A percentile compares a stretch with the other conserved stretches of the same genome.
Evolutionary conservation across 805 yeast species (phyloP).

Genomic region (Saccharomycopsis schoenii): DNA sequence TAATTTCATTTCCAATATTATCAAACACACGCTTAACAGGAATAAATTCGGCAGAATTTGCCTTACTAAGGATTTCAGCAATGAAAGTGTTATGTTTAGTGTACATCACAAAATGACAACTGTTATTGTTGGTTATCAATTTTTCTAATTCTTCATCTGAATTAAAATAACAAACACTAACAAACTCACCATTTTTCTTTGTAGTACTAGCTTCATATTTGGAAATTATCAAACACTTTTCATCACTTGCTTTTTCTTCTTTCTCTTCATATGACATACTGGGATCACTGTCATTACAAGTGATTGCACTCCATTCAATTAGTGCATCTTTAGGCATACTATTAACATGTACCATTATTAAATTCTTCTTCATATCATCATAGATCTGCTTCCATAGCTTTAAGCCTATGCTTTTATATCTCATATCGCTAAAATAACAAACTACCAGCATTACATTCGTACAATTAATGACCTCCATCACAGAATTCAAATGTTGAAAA

Average conservation of each 20-base stretch:
- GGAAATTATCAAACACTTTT: neutral
- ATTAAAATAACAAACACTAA: slow-evolving; percentile 4
- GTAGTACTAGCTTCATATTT: slow-evolving; percentile 2
- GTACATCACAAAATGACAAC: slow-evolving; percentile 9
- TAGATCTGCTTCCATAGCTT: slow-evolving; percentile 1
- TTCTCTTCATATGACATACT: slow-evolving; percentile 22
- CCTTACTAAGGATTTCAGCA: neutral
- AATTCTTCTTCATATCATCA: slow-evolving; percentile 17
- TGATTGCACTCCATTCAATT: slow-evolving; percentile 69
- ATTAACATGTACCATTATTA: slow-evolving; percentile 46
- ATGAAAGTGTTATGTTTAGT: neutral
- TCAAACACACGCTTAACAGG: slow-evolving; percentile 13
- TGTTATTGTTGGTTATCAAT: neutral
- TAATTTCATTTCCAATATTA: slow-evolving; percentile 9
- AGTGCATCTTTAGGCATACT: slow-evolving; percentile 53
- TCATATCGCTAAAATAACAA: slow-evolving; percentile 41
- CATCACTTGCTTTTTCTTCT: slow-evolving; percentile 19
- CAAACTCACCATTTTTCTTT: slow-evolving; percentile 10
- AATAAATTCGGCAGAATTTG: slow-evolving; percentile 9
- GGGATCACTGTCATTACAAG: slow-evolving; percentile 36
- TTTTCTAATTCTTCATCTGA: neutral
- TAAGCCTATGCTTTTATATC: slow-evolving; percentile 16
- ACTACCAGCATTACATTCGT: slow-evolving; percentile 36
- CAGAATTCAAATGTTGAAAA: slow-evolving; percentile 63
- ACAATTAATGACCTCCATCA: slow-evolving; percentile 45